Conservation (phyloP, 2,329 filamentous ascomycete genomes). For the Fusarium oxysporum region DNA sequence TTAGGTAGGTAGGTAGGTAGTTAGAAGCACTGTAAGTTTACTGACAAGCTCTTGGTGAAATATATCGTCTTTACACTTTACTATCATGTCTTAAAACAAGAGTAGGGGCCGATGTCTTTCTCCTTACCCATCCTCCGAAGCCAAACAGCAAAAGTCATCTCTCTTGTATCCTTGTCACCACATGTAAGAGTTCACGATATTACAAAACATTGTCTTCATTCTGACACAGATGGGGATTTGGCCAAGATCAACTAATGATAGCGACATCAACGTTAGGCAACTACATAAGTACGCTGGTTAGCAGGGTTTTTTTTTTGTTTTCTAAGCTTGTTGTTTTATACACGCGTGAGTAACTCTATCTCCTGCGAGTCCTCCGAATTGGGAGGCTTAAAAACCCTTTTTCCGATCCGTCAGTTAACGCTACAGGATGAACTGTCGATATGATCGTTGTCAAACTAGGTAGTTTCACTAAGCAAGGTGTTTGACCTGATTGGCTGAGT, state of each 20-base stretch:
- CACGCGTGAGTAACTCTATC: neutral
- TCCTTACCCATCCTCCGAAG: neutral
- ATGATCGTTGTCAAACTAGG: neutral
- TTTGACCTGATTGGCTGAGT: constrained; percentile 10
- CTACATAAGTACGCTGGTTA: neutral
- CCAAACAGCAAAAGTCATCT: neutral
- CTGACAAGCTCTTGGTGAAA: neutral
- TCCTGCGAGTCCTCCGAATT: neutral
- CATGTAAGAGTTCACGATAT: neutral
- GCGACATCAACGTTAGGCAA: neutral
- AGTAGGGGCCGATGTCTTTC: neutral
- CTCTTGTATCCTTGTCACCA: neutral
- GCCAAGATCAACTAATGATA: neutral
- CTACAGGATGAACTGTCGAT: neutral
- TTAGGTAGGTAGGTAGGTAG: neutral
- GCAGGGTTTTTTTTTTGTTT: neutral
- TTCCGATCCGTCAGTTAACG: neutral
- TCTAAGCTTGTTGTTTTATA: neutral
- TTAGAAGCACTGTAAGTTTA: neutral
- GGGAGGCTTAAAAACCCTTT: neutral
- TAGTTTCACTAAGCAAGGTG: neutral
- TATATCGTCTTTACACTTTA: neutral
- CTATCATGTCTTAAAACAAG: neutral
- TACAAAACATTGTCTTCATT: neutral
- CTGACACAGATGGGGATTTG: neutral